These are phyloP conservation scores for Pyrenophora teres DNA, from an alignment of 2,329 filamentous ascomycete species.

Conservation along the genomic window DNA sequence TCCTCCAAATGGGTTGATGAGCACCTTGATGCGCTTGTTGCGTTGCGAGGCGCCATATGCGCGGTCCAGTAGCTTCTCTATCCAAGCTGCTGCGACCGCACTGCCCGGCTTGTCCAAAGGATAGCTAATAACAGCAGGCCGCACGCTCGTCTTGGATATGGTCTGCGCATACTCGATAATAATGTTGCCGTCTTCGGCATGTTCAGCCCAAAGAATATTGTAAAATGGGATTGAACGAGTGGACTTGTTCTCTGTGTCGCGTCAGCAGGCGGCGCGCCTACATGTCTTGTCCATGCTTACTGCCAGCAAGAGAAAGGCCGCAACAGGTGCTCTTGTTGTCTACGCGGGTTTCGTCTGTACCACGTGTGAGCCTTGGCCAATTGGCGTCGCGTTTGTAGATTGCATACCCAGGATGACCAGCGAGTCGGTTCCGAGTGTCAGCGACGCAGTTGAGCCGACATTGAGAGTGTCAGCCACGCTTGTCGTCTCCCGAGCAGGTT, in stretches of 20 bases:
- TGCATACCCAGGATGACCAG: constrained; percentile 63
- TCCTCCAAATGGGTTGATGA: constrained; percentile 90
- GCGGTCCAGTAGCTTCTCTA: constrained; percentile 65
- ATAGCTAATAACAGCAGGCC: constrained; percentile 66
- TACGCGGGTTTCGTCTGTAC: constrained; percentile 58
- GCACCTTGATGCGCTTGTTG: constrained; percentile 79
- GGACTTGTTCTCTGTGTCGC: constrained; percentile 50
- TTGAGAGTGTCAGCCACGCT: constrained; percentile 50
- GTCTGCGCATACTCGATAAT: constrained; percentile 73
- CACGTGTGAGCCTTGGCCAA: constrained; percentile 7
- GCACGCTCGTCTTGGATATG: constrained; percentile 61
- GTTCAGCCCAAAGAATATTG: constrained; percentile 81
- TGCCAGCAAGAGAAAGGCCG: constrained; percentile 56
- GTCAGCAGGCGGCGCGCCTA: constrained; percentile 11
- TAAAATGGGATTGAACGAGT: constrained; percentile 73
- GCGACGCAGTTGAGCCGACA: constrained; percentile 62
- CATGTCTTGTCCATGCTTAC: constrained; percentile 40
- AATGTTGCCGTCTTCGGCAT: constrained; percentile 62
- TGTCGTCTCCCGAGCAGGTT: not conserved
- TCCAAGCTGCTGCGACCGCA: constrained; percentile 63
- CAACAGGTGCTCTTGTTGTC: constrained; percentile 60
- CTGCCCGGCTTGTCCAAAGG: constrained; percentile 59
- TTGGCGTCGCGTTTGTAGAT: not conserved
- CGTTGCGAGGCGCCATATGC: constrained; percentile 73
- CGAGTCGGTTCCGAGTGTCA: constrained; percentile 65